phyloP scores from a whole-genome alignment of 1,284 basidiomycete genomes.

The Pascua sp. region DNA sequence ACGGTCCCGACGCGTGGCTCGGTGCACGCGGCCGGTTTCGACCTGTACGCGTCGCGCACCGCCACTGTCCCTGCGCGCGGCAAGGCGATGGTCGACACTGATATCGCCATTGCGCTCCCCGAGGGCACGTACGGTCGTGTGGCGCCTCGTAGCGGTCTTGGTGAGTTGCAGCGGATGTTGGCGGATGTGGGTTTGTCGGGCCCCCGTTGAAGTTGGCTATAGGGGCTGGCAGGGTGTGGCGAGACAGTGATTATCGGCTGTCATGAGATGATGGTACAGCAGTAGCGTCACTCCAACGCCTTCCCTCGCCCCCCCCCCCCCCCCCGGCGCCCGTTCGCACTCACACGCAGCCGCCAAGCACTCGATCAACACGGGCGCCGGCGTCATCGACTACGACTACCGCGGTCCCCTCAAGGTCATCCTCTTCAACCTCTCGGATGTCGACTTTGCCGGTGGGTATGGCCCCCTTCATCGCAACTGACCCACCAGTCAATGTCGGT shows the following conservation, averaged over 20 bases:
- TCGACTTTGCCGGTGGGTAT: slow-evolving; percentile 74
- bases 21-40: slow-evolving; percentile 84
- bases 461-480: slow-evolving; percentile 1
- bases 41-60: slow-evolving; percentile 80
- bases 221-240: too few relatives aligned
- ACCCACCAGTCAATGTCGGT: slow-evolving; percentile 70
- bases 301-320: too few relatives aligned
- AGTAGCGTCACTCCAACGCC: neutral
- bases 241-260: too few relatives aligned
- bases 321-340: neutral
- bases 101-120: slow-evolving; percentile 94
- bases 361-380: slow-evolving; percentile 96
- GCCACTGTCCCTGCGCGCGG: slow-evolving; percentile 77
- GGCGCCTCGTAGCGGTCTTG: slow-evolving; percentile 92
- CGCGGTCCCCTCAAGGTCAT: slow-evolving; percentile 87
- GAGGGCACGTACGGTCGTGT: slow-evolving; percentile 92
- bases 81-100: slow-evolving; percentile 87
- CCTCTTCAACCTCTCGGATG: slow-evolving; percentile 86
- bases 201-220: too few relatives aligned
- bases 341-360: slow-evolving; percentile 75
- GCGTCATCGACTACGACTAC: slow-evolving; percentile 96
- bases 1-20: slow-evolving; percentile 86
- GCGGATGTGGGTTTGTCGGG: too few relatives aligned
- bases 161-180: slow-evolving; percentile 52
- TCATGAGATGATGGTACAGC: too few relatives aligned